phyloP scores from a whole-genome alignment of 768 basidiomycete genomes.

The Amyloporia xantha region DNA sequence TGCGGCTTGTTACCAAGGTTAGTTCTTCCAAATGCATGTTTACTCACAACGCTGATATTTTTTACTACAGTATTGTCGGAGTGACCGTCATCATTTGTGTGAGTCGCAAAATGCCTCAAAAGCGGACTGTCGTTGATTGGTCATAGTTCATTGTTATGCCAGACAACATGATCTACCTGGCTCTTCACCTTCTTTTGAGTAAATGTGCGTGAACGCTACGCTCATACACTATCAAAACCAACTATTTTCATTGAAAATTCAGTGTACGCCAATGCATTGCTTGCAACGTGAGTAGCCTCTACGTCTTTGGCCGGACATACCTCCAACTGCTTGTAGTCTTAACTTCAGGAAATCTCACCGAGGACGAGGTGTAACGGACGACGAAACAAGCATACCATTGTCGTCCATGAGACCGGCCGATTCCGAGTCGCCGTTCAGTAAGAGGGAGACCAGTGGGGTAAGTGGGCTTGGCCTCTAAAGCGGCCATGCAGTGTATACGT shows the following conservation, averaged over 20 bases:
- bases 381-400: not conserved
- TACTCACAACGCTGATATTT: too few relatives aligned
- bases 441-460: not conserved
- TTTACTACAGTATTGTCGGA: slow-evolving; percentile 9
- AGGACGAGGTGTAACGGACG: not conserved
- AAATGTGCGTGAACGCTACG: slow-evolving; percentile 3
- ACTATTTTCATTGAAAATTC: not conserved
- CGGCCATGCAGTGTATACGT: too few relatives aligned
- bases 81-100: slow-evolving; percentile 9
- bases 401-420: not conserved
- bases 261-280: slow-evolving; percentile 12
- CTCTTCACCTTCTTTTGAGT: slow-evolving; percentile 12
- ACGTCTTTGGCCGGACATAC: not conserved
- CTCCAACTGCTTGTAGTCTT: not conserved
- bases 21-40: not conserved
- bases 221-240: too few relatives aligned
- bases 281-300: slow-evolving; percentile 7
- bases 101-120: not conserved
- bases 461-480: not conserved
- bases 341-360: slow-evolving; percentile 7
- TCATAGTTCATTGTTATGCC: slow-evolving; percentile 7
- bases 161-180: slow-evolving; percentile 12
- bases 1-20: slow-evolving; percentile 8
- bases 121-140: not conserved
- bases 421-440: not conserved